Evolutionary conservation across 2,329 filamentous ascomycete genomes (phyloP), one percentile per base, ranked within the genome.

Genomic region (Botryotinia calthae): DNA sequence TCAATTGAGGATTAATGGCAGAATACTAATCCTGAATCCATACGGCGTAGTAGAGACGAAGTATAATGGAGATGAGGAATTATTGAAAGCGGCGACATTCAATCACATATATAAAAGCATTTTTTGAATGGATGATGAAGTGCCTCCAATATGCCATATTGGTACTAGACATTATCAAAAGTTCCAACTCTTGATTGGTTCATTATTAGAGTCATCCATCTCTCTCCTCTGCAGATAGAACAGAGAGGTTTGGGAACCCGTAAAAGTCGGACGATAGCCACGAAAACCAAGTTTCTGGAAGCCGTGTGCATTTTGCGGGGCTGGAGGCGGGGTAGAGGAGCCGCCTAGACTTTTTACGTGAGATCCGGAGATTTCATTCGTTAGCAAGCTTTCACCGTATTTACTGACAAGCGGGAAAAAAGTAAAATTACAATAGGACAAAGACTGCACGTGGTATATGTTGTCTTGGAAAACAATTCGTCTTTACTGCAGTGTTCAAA

Each of bases 201-300:
- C 14, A 42, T 9, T n/a, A 28, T 14, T 42, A 25, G 3, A n/a
- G 8, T 6, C 16, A 14, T 44, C 6, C 31, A 22, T 25, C 42
- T 54, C 14, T 18, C n/a, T 28, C 14, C 14, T 54, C n/a, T 28
- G 51, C 8, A 18, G 20, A 46, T 12, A 7, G 31, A 65, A 42
- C 42, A 51, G 65, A 61, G 28, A 46, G 59, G 31, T 37, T 46
- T 46, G 25, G 28, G 62, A 48, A 65, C 44, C 56, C 56, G 56
- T 20, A 59, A 56, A 56, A 56, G 10, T 54, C n/a, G n/a, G n/a
- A 46, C 46, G n/a, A 31, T 16, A 22, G 46, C 25, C 64, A 67
- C 34, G 14, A 42, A 67, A 63, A 64, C 42, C 56, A 70, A 70
- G 56, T 70, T 70, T 63, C 58, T 28, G 14, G 56, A 62, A 63